phyloP scores from a whole-genome alignment of 352 stramenopile genomes.

The Pythium vanterpoolii region DNA sequence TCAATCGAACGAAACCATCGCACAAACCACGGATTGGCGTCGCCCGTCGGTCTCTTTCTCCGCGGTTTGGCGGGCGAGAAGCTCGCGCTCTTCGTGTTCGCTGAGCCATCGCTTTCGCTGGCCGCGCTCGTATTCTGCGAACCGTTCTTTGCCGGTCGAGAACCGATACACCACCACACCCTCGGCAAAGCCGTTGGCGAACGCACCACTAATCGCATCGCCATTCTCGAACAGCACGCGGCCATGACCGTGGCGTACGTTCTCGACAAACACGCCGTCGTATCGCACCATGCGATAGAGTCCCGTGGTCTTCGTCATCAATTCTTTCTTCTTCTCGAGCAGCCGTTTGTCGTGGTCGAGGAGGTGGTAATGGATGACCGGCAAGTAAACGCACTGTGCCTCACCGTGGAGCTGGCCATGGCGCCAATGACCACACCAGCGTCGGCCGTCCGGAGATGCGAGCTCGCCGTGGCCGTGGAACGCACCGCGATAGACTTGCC shows the following conservation, averaged over 20 bases:
- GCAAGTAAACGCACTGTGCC: conserved; percentile 50
- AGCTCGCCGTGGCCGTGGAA: conserved; percentile 67
- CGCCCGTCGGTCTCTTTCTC: conserved; percentile 5
- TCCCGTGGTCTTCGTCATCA: conserved; percentile 14
- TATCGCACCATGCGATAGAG: conserved; percentile 62
- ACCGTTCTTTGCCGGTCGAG: conserved; percentile 26
- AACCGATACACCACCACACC: conserved; percentile 48
- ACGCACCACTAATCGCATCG: conserved; percentile 39
- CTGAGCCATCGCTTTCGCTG: conserved; percentile 49
- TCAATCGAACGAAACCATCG: not conserved
- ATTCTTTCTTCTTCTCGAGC: not conserved
- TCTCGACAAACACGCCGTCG: conserved; percentile 41
- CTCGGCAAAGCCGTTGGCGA: conserved; percentile 42
- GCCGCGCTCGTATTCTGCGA: conserved; percentile 36
- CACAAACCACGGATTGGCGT: conserved; percentile 15
- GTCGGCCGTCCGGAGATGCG: conserved; percentile 48
- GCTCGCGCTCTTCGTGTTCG: conserved; percentile 35
- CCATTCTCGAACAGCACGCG: conserved; percentile 58
- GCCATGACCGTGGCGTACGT: conserved; percentile 48
- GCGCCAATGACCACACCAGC: conserved; percentile 49
- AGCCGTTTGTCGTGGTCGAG: conserved; percentile 25
- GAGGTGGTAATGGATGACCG: conserved; percentile 39
- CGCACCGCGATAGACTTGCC: conserved; percentile 40
- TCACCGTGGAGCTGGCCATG: conserved; percentile 47
- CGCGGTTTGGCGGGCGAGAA: conserved; percentile 8